Evolutionary conservation across 2,329 filamentous ascomycete species (phyloP).

Genomic region (Ascochyta koolunga): DNA sequence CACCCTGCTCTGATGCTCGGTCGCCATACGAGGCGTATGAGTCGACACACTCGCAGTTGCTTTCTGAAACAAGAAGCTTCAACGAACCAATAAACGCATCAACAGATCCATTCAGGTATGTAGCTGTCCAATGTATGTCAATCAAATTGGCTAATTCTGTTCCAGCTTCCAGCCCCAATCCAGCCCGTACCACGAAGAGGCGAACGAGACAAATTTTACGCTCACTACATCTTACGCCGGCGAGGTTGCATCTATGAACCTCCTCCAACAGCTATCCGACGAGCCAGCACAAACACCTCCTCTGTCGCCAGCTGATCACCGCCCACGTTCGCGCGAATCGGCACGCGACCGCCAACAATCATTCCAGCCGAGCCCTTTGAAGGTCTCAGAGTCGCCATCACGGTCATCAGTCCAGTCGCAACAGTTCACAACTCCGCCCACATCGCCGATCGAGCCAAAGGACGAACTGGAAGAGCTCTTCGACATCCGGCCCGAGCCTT

Average conservation of each 20-base stretch:
- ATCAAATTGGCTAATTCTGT: constrained; percentile 20
- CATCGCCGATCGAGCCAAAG: constrained; percentile 42
- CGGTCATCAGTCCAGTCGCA: constrained; percentile 44
- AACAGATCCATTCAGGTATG: constrained; percentile 43
- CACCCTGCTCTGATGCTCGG: constrained; percentile 39
- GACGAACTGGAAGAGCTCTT: constrained; percentile 46
- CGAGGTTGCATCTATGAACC: constrained; percentile 41
- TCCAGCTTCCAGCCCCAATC: constrained; percentile 40
- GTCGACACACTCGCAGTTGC: constrained; percentile 27
- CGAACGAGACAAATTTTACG: constrained; percentile 29
- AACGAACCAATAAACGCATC: constrained; percentile 36
- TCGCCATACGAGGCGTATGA: constrained; percentile 38
- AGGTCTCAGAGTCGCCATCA: constrained; percentile 41
- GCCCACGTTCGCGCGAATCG: constrained; percentile 36
- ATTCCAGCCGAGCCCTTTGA: constrained; percentile 33
- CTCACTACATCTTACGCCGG: constrained; percentile 36
- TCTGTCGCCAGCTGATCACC: constrained; percentile 44
- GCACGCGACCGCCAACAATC: constrained; percentile 21
- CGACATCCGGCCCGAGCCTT: constrained; percentile 36
- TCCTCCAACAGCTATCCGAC: constrained; percentile 45
- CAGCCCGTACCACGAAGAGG: constrained; percentile 36
- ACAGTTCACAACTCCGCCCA: constrained; percentile 47
- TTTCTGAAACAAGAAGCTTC: constrained; percentile 36
- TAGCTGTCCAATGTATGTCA: neutral
- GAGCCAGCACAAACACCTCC: constrained; percentile 44